A percentile compares a stretch with the other conserved stretches of the same genome.
Conservation (phyloP, 1,139 yeast species). For the Lodderomyces theae region DNA sequence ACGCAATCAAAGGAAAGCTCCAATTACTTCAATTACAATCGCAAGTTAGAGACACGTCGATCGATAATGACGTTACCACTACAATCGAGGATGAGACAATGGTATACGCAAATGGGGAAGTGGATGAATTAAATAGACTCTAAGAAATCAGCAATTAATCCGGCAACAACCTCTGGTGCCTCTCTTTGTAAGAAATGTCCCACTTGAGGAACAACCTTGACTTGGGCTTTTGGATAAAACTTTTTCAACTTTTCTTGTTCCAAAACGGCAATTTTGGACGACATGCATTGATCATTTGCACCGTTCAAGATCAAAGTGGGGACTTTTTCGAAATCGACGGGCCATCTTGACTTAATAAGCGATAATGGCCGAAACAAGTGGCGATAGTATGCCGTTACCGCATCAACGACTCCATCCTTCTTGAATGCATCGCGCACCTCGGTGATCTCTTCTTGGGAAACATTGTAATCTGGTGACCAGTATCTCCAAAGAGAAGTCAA, state of each 20-base stretch:
- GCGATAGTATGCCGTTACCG: slow-evolving; percentile 44
- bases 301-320: slow-evolving; percentile 43
- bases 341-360: slow-evolving; percentile 23
- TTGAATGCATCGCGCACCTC: slow-evolving; percentile 28
- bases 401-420: slow-evolving; percentile 31
- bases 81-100: slow-evolving; percentile 18
- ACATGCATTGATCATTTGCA: slow-evolving; percentile 41
- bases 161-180: slow-evolving; percentile 31
- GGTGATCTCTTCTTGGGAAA: slow-evolving; percentile 25
- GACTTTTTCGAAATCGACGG: slow-evolving; percentile 37
- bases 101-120: slow-evolving; percentile 43
- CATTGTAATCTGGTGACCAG: slow-evolving; percentile 45
- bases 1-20: slow-evolving; percentile 45
- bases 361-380: slow-evolving; percentile 28
- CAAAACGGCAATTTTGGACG: slow-evolving; percentile 24
- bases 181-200: slow-evolving; percentile 48
- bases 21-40: slow-evolving; percentile 41
- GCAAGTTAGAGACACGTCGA: slow-evolving; percentile 28
- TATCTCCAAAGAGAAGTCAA: slow-evolving; percentile 35
- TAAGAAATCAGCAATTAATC: slow-evolving; percentile 30
- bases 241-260: slow-evolving; percentile 24
- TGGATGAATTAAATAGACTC: slow-evolving; percentile 25
- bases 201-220: slow-evolving; percentile 28
- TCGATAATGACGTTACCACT: slow-evolving; percentile 16
- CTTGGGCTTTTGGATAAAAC: slow-evolving; percentile 22